phyloP scores from a whole-genome alignment of 257 asterid genomes.

The Marsdenia floribunda region DNA sequence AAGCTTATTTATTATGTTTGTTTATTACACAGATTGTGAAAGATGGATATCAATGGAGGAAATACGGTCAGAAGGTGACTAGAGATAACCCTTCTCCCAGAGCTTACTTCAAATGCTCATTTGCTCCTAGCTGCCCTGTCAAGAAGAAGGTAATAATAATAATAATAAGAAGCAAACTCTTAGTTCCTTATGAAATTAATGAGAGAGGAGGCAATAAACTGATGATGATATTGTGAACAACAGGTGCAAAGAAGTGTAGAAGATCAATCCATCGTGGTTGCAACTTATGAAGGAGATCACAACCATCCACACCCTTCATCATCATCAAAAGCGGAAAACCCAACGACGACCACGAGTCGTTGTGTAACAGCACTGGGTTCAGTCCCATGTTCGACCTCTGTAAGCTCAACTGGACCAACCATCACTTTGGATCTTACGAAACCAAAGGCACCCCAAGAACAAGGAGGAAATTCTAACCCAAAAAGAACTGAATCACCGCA shows the following conservation, averaged over 20 bases:
- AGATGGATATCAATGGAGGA: constrained; percentile 97
- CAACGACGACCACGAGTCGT: constrained; percentile 24
- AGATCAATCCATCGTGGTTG: constrained; percentile 64
- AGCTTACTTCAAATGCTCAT: constrained; percentile 93
- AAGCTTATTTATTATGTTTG: no score
- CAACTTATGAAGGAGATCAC: constrained; percentile 93
- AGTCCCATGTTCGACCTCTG: constrained; percentile 39
- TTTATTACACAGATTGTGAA: constrained; percentile 51
- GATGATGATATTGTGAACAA: no score
- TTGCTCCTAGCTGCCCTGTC: constrained; percentile 88
- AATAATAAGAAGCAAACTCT: neutral
- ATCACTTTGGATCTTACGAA: constrained; percentile 65
- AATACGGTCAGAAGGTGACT: constrained; percentile 93
- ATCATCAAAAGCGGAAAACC: constrained; percentile 38
- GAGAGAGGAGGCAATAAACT: no score
- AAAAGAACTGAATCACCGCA: constrained; percentile 37
- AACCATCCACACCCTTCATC: constrained; percentile 50
- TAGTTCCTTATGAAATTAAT: no score
- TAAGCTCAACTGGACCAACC: constrained; percentile 33
- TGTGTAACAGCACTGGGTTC: constrained; percentile 28
- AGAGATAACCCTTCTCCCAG: constrained; percentile 93
- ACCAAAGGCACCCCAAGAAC: constrained; percentile 31
- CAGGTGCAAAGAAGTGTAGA: constrained; percentile 82
- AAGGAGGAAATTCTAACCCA: constrained; percentile 12
- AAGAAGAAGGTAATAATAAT: constrained; percentile 64